Percentiles rank a stretch among this genome's conserved stretches.
Evolutionary conservation across 371 early-diverging fungal species (phyloP).

Genomic region (Rhizopus microsporus): DNA sequence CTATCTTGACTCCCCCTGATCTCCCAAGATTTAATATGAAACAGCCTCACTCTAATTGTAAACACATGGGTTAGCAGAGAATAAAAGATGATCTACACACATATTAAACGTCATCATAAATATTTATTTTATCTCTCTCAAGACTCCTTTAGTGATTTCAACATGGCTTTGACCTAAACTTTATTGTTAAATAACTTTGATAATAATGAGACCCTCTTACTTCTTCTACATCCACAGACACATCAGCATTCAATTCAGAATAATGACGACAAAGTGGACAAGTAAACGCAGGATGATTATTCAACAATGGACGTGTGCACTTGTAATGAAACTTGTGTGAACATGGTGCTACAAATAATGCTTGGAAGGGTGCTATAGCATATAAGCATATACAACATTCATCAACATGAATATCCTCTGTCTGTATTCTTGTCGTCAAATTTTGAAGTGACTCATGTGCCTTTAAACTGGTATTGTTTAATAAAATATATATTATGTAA

Average conservation of each 20-base stretch:
- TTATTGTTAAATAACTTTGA: neutral
- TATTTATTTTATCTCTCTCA: neutral
- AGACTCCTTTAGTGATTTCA: conserved; percentile 7
- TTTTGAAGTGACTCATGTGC: conserved; percentile 20
- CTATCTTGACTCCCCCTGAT: no score
- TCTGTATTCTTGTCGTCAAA: conserved; percentile 6
- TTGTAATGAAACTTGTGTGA: conserved; percentile 95
- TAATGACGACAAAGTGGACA: conserved; percentile 95
- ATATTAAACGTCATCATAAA: no score
- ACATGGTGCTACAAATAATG: conserved; percentile 94
- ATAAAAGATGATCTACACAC: no score
- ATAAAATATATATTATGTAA: neutral
- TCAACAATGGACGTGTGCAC: conserved; percentile 74
- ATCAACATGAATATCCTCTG: conserved; percentile 25
- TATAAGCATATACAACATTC: conserved; percentile 97
- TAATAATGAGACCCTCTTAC: conserved; percentile 9
- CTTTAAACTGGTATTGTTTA: conserved; percentile 7
- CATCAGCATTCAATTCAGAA: conserved; percentile 81
- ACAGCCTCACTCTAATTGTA: no score
- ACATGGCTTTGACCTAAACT: conserved; percentile 14
- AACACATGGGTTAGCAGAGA: no score
- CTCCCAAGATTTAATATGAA: no score
- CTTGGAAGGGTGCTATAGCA: conserved; percentile 86
- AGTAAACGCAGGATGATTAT: conserved; percentile 72
- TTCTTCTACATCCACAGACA: conserved; percentile 59